Conservation (phyloP, 495 filamentous ascomycete genomes). For the Neurospora tetraspora region DNA sequence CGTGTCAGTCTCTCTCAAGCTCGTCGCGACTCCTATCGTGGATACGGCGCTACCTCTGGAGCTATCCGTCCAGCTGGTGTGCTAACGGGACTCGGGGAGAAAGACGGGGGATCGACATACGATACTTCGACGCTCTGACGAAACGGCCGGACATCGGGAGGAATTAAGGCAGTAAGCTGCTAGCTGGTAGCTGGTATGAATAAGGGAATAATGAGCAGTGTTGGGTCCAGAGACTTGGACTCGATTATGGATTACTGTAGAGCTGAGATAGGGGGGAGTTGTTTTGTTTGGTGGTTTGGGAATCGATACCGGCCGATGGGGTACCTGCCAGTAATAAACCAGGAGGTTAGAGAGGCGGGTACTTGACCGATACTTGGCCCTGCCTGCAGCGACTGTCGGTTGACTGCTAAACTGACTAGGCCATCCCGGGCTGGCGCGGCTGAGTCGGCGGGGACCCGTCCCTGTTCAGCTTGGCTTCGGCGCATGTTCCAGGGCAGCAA, state of each 20-base stretch:
- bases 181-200: not conserved
- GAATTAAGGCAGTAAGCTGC: not conserved
- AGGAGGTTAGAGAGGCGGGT: not conserved
- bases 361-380: not conserved
- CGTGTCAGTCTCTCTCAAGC: conserved; percentile 14
- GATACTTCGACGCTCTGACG: conserved; percentile 96
- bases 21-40: conserved; percentile 11
- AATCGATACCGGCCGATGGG: not conserved
- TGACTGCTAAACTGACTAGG: not conserved
- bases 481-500: not conserved
- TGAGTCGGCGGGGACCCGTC: not conserved
- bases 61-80: conserved; percentile 10
- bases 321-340: not conserved
- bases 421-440: not conserved
- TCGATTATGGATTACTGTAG: not conserved
- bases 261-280: not conserved
- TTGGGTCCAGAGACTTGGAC: not conserved
- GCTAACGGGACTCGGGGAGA: conserved; percentile 10
- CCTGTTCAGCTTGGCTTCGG: not conserved
- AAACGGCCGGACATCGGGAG: conserved; percentile 83
- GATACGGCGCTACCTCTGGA: conserved; percentile 7
- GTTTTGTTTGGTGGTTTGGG: not conserved
- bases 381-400: not conserved
- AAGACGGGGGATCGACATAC: conserved; percentile 43
- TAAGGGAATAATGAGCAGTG: not conserved